Conservation (phyloP, 164 flowering plant species). For the Aristolochia contorta region DNA sequence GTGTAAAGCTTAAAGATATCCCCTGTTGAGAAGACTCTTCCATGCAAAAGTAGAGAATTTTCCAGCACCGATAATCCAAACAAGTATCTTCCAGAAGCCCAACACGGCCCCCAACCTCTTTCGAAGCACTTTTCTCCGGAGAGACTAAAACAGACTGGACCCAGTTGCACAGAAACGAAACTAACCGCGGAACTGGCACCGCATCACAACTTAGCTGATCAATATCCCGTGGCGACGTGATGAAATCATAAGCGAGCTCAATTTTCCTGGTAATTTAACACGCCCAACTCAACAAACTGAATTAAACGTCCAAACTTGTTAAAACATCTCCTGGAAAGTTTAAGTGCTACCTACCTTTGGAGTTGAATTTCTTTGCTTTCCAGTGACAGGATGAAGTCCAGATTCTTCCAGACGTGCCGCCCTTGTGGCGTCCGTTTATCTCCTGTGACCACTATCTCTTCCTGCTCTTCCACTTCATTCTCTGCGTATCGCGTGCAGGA, state of each 20-base stretch:
- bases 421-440: conserved; percentile 1
- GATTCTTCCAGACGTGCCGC: conserved; percentile 41
- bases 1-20: conserved; percentile 33
- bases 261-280: conserved; percentile 45
- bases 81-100: conserved; percentile 20
- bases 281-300: neutral
- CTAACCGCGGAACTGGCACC: conserved; percentile 39
- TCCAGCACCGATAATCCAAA: conserved; percentile 74
- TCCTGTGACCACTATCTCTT: conserved; percentile 1
- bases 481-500: conserved; percentile 11
- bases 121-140: conserved; percentile 24
- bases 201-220: conserved; percentile 15
- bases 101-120: conserved; percentile 8
- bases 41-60: conserved; percentile 62
- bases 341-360: conserved; percentile 31
- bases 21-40: conserved; percentile 29
- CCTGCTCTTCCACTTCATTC: conserved; percentile 3
- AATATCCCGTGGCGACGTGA: conserved; percentile 19
- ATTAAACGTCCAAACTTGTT: neutral
- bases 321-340: neutral
- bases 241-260: conserved; percentile 45
- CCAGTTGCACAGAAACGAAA: conserved; percentile 63
- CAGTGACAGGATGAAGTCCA: conserved; percentile 43
- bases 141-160: conserved; percentile 57
- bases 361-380: conserved; percentile 30